Conservation (phyloP, 805 yeast genomes). For the Hanseniaspora guilliermondii region DNA sequence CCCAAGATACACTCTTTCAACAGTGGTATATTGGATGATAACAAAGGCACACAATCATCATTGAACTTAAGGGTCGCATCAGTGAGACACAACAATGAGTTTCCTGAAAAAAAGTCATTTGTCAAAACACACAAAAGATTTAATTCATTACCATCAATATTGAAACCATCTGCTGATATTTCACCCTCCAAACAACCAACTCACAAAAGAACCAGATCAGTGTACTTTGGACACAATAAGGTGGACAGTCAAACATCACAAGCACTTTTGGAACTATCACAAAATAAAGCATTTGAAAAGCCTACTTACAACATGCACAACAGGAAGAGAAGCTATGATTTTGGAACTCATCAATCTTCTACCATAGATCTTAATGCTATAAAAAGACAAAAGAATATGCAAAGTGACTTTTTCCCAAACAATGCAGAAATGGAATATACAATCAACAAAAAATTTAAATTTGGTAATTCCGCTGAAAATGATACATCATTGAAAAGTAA, state of each 20-base stretch:
- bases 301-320: neutral
- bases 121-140: constrained; percentile 23
- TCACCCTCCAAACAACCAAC: neutral
- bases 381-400: neutral
- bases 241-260: constrained; percentile 2
- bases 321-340: constrained; percentile 17
- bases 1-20: neutral
- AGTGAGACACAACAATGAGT: neutral
- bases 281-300: neutral
- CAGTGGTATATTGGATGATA: neutral
- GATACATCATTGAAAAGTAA: neutral
- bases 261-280: neutral
- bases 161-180: constrained; percentile 10
- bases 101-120: neutral
- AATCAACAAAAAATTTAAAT: constrained; percentile 10
- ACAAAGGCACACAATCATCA: neutral
- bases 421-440: neutral
- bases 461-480: neutral
- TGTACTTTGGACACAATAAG: neutral
- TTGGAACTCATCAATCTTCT: constrained; percentile 13
- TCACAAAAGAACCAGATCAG: neutral
- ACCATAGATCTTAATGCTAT: neutral
- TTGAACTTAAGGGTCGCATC: constrained; percentile 2
- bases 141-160: constrained; percentile 30
- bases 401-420: neutral